Evolutionary conservation across 208 protist genomes (phyloP).

Genomic region (Entamoeba invadens): DNA sequence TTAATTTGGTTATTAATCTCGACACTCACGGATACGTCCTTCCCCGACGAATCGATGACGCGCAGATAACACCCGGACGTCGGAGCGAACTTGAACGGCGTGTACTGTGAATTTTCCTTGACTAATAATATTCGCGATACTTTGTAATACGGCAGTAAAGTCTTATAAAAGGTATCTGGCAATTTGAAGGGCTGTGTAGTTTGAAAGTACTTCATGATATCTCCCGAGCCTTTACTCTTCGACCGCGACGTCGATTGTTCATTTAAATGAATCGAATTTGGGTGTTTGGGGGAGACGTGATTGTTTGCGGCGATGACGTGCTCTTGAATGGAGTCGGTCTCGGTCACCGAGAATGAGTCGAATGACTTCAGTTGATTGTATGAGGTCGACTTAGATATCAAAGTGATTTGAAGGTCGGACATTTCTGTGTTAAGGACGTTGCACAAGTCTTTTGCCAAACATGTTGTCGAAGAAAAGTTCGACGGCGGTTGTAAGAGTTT

Average conservation of each 20-base stretch:
- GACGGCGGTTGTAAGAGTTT: not conserved
- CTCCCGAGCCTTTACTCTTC: not conserved
- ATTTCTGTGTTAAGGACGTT: not conserved
- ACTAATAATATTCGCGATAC: not conserved
- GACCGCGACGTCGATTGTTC: not conserved
- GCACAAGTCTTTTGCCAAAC: not conserved
- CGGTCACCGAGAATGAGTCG: not conserved
- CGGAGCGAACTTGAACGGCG: too few relatives aligned
- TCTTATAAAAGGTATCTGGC: not conserved
- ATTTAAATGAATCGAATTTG: not conserved
- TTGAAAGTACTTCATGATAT: not conserved
- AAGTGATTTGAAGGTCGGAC: not conserved
- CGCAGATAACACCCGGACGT: not conserved
- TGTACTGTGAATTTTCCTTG: not conserved
- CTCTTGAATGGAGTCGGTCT: not conserved
- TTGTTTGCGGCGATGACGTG: not conserved
- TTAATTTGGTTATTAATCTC: not conserved
- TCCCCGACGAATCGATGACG: not conserved
- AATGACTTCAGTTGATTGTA: not conserved
- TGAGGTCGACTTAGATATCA: not conserved
- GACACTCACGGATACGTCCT: not conserved
- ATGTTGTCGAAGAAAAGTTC: not conserved
- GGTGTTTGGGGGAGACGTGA: not conserved
- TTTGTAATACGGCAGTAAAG: not conserved
- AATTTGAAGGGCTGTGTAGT: not conserved